phyloP scores from a whole-genome alignment of 2,329 filamentous ascomycete genomes.

The Tolypocladium paradoxum region DNA sequence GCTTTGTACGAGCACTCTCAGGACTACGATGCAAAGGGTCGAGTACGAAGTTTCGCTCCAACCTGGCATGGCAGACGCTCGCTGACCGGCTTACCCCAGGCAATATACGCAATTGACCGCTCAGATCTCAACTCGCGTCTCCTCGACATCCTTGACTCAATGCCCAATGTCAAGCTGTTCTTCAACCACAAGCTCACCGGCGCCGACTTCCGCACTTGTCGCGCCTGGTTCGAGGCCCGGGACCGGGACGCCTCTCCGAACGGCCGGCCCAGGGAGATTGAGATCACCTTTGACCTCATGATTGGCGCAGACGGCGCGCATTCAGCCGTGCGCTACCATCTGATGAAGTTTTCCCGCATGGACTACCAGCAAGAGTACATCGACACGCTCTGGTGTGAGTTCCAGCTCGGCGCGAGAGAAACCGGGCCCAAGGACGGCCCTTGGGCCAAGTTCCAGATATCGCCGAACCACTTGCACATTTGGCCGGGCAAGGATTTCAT shows the following conservation, averaged over 20 bases:
- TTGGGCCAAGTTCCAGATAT: constrained; percentile 58
- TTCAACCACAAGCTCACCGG: constrained; percentile 92
- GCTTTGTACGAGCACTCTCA: constrained; percentile 72
- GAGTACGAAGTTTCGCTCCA: constrained; percentile 42
- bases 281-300: constrained; percentile 82
- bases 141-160: constrained; percentile 69
- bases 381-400: constrained; percentile 95
- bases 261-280: constrained; percentile 56
- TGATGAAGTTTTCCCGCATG: constrained; percentile 93
- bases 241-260: constrained; percentile 22
- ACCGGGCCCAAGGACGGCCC: constrained; percentile 15
- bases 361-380: constrained; percentile 92
- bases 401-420: constrained; percentile 56
- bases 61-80: not conserved
- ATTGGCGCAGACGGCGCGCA: constrained; percentile 94
- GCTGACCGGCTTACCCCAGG: constrained; percentile 33
- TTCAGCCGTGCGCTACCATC: constrained; percentile 77
- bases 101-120: constrained; percentile 78
- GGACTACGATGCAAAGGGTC: constrained; percentile 78
- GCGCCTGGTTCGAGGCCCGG: constrained; percentile 75
- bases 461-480: constrained; percentile 89
- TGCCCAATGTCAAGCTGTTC: constrained; percentile 83
- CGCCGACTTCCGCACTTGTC: constrained; percentile 67
- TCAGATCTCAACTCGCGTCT: constrained; percentile 72
- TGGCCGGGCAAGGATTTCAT: constrained; percentile 92